Evolutionary conservation across 2,329 filamentous ascomycete species (phyloP).

Genomic region (Pseudogymnoascus sp.): DNA sequence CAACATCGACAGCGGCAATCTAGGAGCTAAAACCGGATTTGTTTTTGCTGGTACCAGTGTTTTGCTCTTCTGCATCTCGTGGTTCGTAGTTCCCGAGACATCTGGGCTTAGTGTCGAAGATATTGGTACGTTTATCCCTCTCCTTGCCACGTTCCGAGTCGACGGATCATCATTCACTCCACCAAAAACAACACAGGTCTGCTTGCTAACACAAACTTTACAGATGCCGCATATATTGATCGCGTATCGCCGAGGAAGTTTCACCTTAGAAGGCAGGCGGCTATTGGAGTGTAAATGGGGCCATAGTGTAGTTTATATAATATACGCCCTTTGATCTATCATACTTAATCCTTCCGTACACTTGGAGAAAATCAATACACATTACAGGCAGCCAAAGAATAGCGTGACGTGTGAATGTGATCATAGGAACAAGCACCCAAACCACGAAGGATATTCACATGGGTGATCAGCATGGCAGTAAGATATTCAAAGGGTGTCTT

Average conservation of each 20-base stretch:
- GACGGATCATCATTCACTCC: not conserved
- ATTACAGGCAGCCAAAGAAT: not conserved
- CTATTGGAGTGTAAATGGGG: not conserved
- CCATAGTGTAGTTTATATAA: not conserved
- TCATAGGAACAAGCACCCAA: not conserved
- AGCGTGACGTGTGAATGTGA: not conserved
- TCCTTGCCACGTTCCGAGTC: not conserved
- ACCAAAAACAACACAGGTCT: not conserved
- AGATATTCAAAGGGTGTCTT: not conserved
- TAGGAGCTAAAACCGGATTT: constrained; percentile 38
- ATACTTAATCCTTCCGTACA: not conserved
- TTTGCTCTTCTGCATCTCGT: constrained; percentile 34
- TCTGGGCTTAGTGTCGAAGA: constrained; percentile 41
- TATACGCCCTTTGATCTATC: not conserved
- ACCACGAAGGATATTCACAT: not conserved
- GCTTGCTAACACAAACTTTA: not conserved
- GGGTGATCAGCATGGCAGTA: not conserved
- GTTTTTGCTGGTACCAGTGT: constrained; percentile 34
- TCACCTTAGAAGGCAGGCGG: not conserved
- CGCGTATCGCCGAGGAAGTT: not conserved
- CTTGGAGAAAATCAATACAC: not conserved
- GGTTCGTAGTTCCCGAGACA: constrained; percentile 46
- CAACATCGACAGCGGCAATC: constrained; percentile 34
- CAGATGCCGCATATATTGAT: not conserved
- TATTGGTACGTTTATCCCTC: constrained; percentile 34